These are phyloP conservation scores for Echium plantagineum DNA, from an alignment of 257 asterid genomes.

Conservation along the genomic window DNA sequence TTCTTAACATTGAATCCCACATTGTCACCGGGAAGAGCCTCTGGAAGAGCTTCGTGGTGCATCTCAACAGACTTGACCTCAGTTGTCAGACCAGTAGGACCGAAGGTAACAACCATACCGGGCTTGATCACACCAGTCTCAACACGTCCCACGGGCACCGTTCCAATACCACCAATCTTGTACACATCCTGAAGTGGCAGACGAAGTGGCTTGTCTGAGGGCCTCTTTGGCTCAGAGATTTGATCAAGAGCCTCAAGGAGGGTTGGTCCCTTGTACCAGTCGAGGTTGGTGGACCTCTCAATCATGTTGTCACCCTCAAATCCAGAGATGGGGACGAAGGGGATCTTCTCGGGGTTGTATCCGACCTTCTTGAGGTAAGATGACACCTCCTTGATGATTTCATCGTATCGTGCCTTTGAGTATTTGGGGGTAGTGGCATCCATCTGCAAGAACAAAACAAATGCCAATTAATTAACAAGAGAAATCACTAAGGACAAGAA, in stretches of 20 bases:
- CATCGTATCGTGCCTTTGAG: neutral
- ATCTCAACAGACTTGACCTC: neutral
- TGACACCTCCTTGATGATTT: neutral
- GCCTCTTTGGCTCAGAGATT: neutral
- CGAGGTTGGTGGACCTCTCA: neutral
- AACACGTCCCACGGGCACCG: neutral
- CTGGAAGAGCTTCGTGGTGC: neutral
- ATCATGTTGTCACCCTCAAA: neutral
- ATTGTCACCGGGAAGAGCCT: neutral
- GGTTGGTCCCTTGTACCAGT: neutral
- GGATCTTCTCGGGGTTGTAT: neutral
- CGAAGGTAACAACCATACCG: neutral
- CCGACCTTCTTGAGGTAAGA: neutral
- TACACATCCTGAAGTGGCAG: neutral
- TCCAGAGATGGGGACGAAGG: neutral
- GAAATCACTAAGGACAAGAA: constrained; percentile 15
- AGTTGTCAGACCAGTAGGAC: neutral
- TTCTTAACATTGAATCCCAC: neutral
- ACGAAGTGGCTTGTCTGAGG: neutral
- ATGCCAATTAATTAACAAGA: constrained; percentile 3
- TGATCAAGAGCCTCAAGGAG: neutral
- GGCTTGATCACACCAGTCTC: neutral
- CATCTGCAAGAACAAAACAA: neutral
- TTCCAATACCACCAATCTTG: neutral
- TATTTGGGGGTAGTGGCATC: neutral